These are phyloP conservation scores for Botryotinia calthae DNA, from an alignment of 2,329 filamentous ascomycete species.

Conservation along the genomic window DNA sequence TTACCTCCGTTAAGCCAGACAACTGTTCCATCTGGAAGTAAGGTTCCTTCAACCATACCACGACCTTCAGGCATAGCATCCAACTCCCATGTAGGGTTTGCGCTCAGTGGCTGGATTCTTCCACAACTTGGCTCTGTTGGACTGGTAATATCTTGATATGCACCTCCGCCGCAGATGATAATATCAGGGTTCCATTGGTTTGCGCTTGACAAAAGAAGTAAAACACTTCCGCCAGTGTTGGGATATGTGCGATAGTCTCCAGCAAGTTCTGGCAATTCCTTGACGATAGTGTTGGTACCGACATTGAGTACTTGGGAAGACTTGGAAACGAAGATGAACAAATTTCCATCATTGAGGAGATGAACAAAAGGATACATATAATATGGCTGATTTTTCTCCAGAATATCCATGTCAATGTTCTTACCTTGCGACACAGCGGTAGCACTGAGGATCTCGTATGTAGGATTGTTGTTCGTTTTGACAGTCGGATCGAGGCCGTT, in stretches of 20 bases:
- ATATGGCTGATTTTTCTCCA: slow-evolving; percentile 58
- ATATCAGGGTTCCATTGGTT: slow-evolving; percentile 54
- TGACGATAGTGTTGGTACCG: slow-evolving; percentile 44
- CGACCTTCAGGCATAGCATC: slow-evolving; percentile 57
- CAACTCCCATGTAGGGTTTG: slow-evolving; percentile 53
- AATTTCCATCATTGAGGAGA: slow-evolving; percentile 52
- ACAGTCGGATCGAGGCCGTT: slow-evolving; percentile 56
- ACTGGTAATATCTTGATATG: slow-evolving; percentile 57
- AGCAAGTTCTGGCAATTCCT: slow-evolving; percentile 50
- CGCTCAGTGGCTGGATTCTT: slow-evolving; percentile 51
- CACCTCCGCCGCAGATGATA: slow-evolving; percentile 58
- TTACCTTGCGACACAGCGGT: slow-evolving; percentile 47
- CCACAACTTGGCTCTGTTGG: slow-evolving; percentile 59
- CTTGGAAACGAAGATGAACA: slow-evolving; percentile 57
- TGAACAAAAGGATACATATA: slow-evolving; percentile 65
- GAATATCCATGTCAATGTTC: slow-evolving; percentile 51
- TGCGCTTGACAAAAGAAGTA: slow-evolving; percentile 52
- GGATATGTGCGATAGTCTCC: slow-evolving; percentile 59
- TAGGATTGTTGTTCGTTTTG: slow-evolving; percentile 59
- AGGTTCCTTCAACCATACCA: slow-evolving; percentile 58
- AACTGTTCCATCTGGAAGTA: slow-evolving; percentile 59
- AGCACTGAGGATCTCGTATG: slow-evolving; percentile 56
- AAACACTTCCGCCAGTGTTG: slow-evolving; percentile 57
- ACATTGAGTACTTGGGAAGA: slow-evolving; percentile 56
- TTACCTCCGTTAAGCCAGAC: slow-evolving; percentile 59